Percentiles rank a stretch among this genome's conserved stretches.
phyloP scores from a whole-genome alignment of 306 rosid genomes.

The Purshia tridentata region DNA sequence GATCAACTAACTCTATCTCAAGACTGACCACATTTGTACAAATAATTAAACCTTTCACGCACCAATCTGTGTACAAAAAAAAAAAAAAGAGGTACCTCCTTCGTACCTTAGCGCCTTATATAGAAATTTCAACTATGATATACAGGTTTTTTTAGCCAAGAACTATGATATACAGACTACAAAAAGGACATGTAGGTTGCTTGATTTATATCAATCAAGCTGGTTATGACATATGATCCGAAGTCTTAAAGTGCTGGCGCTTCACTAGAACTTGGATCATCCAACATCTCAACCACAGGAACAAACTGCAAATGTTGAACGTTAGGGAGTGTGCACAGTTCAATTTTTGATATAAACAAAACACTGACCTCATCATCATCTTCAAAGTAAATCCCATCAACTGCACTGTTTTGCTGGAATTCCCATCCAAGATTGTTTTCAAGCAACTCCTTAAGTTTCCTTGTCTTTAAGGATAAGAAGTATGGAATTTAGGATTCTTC shows the following conservation, averaged over 20 bases:
- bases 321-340: background rate
- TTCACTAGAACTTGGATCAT: slow-evolving; percentile 36
- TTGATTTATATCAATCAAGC: background rate
- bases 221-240: background rate
- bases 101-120: no score
- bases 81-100: no score
- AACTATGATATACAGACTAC: no score
- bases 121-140: no score
- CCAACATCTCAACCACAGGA: slow-evolving; percentile 77
- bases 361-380: slow-evolving; percentile 74
- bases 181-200: no score
- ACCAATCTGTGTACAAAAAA: no score
- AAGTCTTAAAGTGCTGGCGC: slow-evolving; percentile 13
- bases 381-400: slow-evolving; percentile 66
- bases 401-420: slow-evolving; percentile 51
- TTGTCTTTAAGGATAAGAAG: slow-evolving; percentile 48
- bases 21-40: no score
- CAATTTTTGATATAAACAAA: background rate
- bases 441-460: slow-evolving; percentile 70
- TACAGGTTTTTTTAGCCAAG: no score
- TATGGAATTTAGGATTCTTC: background rate
- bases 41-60: no score
- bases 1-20: no score
- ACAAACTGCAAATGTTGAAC: slow-evolving; percentile 64
- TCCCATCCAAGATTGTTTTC: slow-evolving; percentile 77